Conservation (phyloP, 2,329 filamentous ascomycete species). For the Calonectria ilicicola region DNA sequence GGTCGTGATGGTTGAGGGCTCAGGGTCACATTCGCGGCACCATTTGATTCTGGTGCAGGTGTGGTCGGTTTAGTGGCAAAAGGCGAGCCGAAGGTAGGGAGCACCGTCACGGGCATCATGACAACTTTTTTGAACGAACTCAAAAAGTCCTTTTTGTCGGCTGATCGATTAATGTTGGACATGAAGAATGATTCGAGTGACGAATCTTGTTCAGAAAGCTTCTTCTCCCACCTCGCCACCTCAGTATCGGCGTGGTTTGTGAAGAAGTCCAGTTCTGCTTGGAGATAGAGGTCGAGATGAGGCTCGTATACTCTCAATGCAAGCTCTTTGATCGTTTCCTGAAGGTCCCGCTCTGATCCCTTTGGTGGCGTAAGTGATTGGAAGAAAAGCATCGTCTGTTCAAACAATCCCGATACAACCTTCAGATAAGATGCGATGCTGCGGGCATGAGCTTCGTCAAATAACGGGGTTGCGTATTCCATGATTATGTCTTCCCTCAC, state of each 20-base stretch:
- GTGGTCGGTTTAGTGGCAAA: slow-evolving; percentile 61
- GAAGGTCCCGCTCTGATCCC: slow-evolving; percentile 69
- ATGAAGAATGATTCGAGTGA: slow-evolving; percentile 94
- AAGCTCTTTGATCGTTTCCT: slow-evolving; percentile 74
- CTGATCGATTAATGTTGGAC: slow-evolving; percentile 93
- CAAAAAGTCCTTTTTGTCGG: slow-evolving; percentile 95
- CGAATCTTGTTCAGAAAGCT: slow-evolving; percentile 90
- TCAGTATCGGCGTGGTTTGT: slow-evolving; percentile 79
- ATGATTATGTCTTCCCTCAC: slow-evolving; percentile 86
- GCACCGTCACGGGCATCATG: slow-evolving; percentile 96
- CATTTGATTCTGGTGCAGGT: slow-evolving; percentile 39
- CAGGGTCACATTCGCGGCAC: slow-evolving; percentile 31
- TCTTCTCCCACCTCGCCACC: slow-evolving; percentile 90
- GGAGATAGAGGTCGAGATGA: slow-evolving; percentile 92
- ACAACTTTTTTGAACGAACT: slow-evolving; percentile 98
- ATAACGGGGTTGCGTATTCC: slow-evolving; percentile 86
- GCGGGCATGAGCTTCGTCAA: slow-evolving; percentile 86
- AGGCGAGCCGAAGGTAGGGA: slow-evolving; percentile 75
- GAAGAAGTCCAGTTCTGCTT: slow-evolving; percentile 91
- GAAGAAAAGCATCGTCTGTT: slow-evolving; percentile 84
- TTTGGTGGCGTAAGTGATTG: slow-evolving; percentile 76
- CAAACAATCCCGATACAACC: slow-evolving; percentile 88
- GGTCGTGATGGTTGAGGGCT: slow-evolving; percentile 60
- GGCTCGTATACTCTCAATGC: slow-evolving; percentile 85
- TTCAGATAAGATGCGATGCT: slow-evolving; percentile 84